These are phyloP conservation scores for Zasmidium angulare DNA, from an alignment of 2,329 filamentous ascomycete species.

Conservation along the genomic window DNA sequence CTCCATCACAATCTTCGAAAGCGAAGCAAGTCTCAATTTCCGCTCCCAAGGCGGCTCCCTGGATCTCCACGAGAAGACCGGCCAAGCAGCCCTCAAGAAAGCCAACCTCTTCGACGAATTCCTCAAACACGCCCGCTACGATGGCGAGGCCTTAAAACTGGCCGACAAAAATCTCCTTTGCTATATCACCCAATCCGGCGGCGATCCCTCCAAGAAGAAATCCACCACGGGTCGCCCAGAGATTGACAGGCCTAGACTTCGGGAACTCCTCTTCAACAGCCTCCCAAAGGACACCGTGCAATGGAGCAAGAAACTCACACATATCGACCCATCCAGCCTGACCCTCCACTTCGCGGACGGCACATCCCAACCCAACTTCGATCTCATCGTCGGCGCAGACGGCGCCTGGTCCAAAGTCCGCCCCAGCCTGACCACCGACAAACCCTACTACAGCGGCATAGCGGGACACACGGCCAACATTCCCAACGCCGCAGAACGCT, in stretches of 20 bases:
- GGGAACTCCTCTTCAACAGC: constrained; percentile 35
- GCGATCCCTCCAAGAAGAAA: constrained; percentile 30
- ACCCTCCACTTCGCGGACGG: constrained; percentile 37
- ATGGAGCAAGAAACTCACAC: constrained; percentile 35
- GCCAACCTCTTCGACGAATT: constrained; percentile 31
- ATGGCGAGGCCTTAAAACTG: constrained; percentile 42
- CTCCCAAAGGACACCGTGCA: constrained; percentile 32
- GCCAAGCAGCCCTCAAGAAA: constrained; percentile 28
- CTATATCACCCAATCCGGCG: constrained; percentile 27
- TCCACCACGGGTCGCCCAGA: constrained; percentile 31
- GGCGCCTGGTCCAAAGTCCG: constrained; percentile 45
- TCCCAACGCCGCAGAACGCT: constrained; percentile 24
- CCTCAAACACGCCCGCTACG: constrained; percentile 20
- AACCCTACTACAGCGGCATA: constrained; percentile 41
- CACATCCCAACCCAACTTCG: constrained; percentile 35
- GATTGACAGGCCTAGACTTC: constrained; percentile 38
- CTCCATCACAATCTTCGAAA: constrained; percentile 29
- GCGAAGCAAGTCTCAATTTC: constrained; percentile 27
- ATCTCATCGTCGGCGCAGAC: constrained; percentile 47
- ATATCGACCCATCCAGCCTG: constrained; percentile 17
- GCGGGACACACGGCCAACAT: constrained; percentile 36
- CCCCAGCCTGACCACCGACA: constrained; percentile 30
- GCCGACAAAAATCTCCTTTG: constrained; percentile 40
- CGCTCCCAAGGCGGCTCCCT: constrained; percentile 30
- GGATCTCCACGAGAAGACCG: constrained; percentile 32